Evolutionary conservation across 345 rosid species (phyloP).

Genomic region (Populus tremula): DNA sequence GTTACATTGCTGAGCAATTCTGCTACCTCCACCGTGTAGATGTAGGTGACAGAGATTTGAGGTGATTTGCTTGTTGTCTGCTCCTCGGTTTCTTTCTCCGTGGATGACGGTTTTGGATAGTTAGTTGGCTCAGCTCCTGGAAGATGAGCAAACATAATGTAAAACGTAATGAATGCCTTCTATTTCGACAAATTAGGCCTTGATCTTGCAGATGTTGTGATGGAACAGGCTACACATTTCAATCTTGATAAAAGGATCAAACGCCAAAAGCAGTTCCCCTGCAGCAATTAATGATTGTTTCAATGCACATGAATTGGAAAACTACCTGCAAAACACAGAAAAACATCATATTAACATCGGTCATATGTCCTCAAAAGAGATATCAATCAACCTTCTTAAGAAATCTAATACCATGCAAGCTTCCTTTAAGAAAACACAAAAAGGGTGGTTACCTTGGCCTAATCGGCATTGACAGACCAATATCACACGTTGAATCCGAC

Average conservation of each 20-base stretch:
- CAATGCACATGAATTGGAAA: too few relatives aligned
- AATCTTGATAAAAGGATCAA: neutral
- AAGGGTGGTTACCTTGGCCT: too few relatives aligned
- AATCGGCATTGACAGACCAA: too few relatives aligned
- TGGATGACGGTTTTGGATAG: conserved; percentile 16
- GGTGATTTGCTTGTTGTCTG: conserved; percentile 16
- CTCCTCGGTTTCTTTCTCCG: conserved; percentile 26
- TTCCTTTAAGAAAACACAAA: too few relatives aligned
- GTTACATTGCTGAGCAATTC: conserved; percentile 38
- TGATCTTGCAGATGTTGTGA: neutral
- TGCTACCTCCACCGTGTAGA: conserved; percentile 46
- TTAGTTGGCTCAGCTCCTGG: conserved; percentile 9
- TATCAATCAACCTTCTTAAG: too few relatives aligned
- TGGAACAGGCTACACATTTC: neutral
- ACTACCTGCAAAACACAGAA: too few relatives aligned
- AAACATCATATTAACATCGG: too few relatives aligned
- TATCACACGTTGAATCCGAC: too few relatives aligned
- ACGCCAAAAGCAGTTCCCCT: neutral
- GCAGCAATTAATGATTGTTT: neutral
- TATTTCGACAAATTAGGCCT: neutral
- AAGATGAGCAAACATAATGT: conserved; percentile 19
- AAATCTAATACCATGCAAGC: too few relatives aligned
- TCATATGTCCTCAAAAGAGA: too few relatives aligned
- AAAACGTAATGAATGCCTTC: neutral
- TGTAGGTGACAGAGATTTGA: conserved; percentile 41